Evolutionary conservation across 1,284 basidiomycete species (phyloP).

Genomic region (Trametes polyzona): DNA sequence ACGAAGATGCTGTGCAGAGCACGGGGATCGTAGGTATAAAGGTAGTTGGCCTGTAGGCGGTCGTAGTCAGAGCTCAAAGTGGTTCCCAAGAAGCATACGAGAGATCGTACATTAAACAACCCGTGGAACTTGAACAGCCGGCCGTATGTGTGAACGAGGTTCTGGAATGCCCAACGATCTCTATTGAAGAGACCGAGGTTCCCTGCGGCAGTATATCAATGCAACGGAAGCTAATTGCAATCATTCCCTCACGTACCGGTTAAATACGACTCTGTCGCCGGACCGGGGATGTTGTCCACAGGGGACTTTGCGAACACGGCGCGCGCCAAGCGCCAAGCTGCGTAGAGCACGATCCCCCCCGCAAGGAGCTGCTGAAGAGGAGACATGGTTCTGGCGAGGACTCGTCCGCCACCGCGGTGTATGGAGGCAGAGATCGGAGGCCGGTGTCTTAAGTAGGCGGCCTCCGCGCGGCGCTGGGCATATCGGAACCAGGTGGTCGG

Average conservation of each 20-base stretch:
- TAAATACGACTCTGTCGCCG: constrained; percentile 3
- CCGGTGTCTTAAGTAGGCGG: too few species aligned
- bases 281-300: constrained; percentile 18
- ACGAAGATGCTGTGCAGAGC: constrained; percentile 24
- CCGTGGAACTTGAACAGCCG: constrained; percentile 14
- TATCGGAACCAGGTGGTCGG: too few species aligned
- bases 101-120: neutral
- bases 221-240: too few species aligned
- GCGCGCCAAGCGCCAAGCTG: neutral
- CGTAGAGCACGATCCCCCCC: neutral
- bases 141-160: constrained; percentile 20
- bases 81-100: neutral
- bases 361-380: neutral
- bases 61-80: too few species aligned
- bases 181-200: constrained; percentile 20
- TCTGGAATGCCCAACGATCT: constrained; percentile 24
- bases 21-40: constrained; percentile 15
- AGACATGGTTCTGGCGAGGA: neutral
- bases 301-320: neutral
- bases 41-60: neutral
- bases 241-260: neutral
- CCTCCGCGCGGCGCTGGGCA: too few species aligned
- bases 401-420: neutral
- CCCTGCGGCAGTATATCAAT: constrained; percentile 1
- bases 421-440: neutral